These are phyloP conservation scores for Ceratocystis huliohia DNA, from an alignment of 2,329 filamentous ascomycete species.

Conservation along the genomic window DNA sequence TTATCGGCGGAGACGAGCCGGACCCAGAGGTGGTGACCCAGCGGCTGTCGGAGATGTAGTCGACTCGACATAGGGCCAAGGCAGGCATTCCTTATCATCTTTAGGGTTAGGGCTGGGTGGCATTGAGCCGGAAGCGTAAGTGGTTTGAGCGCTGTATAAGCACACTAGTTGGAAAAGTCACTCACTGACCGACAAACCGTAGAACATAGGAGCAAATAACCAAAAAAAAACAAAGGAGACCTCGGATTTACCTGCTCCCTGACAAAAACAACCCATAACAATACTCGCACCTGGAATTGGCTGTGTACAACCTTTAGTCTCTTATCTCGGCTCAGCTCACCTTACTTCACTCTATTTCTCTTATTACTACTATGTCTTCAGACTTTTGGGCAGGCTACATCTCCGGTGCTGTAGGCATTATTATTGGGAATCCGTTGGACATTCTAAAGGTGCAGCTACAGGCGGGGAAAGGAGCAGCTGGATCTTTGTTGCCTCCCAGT, in stretches of 20 bases:
- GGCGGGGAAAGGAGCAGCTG: slow-evolving; percentile 32
- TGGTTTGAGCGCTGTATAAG: not conserved
- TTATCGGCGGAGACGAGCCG: slow-evolving; percentile 51
- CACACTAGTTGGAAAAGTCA: not conserved
- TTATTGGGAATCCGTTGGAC: slow-evolving; percentile 80
- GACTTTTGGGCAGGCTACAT: slow-evolving; percentile 93
- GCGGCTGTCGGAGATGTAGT: slow-evolving; percentile 26
- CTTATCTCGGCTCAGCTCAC: not conserved
- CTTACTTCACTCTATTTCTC: not conserved
- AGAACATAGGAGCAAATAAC: no score
- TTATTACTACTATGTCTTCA: slow-evolving; percentile 47
- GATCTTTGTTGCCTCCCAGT: not conserved
- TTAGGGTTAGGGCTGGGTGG: not conserved
- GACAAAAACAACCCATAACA: no score
- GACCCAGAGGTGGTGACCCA: slow-evolving; percentile 34
- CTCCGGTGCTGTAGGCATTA: slow-evolving; percentile 71
- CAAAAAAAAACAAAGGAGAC: no score
- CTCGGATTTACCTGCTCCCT: no score
- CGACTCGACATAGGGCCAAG: not conserved
- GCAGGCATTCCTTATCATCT: no score
- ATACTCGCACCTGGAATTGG: no score
- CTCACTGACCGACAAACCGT: not conserved
- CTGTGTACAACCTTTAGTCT: not conserved
- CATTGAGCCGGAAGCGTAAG: not conserved
- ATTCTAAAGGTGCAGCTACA: slow-evolving; percentile 55